phyloP scores from a whole-genome alignment of 2,329 filamentous ascomycete genomes.

The Cercospora citrullina region DNA sequence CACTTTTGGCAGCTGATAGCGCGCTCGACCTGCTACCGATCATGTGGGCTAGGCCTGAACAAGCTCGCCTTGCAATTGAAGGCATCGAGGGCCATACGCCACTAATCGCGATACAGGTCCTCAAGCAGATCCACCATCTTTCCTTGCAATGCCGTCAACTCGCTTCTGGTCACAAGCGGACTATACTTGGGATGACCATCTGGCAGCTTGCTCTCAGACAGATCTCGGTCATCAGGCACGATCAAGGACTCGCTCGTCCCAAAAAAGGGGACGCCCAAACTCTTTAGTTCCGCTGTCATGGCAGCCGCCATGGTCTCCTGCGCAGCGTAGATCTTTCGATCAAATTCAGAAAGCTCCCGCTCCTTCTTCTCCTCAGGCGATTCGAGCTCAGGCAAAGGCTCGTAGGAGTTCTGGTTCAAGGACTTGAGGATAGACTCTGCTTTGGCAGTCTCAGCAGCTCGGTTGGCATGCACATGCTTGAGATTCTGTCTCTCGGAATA shows the following conservation, averaged over 20 bases:
- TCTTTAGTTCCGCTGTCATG: slow-evolving; percentile 57
- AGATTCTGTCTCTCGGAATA: slow-evolving; percentile 38
- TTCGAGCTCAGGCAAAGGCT: slow-evolving; percentile 15
- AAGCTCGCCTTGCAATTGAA: neutral
- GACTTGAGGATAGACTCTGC: slow-evolving; percentile 38
- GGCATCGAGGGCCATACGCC: neutral
- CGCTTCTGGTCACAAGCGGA: slow-evolving; percentile 35
- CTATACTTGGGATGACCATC: slow-evolving; percentile 31
- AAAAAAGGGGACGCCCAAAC: slow-evolving; percentile 63
- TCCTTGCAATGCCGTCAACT: slow-evolving; percentile 38
- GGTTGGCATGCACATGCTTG: slow-evolving; percentile 37
- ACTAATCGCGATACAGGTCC: slow-evolving; percentile 43
- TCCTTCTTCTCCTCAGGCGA: slow-evolving; percentile 39
- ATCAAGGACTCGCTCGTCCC: slow-evolving; percentile 51
- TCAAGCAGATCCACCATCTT: slow-evolving; percentile 43
- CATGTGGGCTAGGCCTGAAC: neutral
- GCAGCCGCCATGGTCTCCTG: slow-evolving; percentile 60
- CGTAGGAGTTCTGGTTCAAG: slow-evolving; percentile 23
- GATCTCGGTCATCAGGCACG: slow-evolving; percentile 33
- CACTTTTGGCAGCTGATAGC: neutral
- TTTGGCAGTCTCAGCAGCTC: slow-evolving; percentile 33
- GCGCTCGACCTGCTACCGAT: neutral
- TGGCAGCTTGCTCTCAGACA: slow-evolving; percentile 17
- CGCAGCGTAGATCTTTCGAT: slow-evolving; percentile 63
- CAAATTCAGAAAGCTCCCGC: slow-evolving; percentile 59